Evolutionary conservation across 305 asterid species (phyloP).

Genomic region (Fraxinus velutina): DNA sequence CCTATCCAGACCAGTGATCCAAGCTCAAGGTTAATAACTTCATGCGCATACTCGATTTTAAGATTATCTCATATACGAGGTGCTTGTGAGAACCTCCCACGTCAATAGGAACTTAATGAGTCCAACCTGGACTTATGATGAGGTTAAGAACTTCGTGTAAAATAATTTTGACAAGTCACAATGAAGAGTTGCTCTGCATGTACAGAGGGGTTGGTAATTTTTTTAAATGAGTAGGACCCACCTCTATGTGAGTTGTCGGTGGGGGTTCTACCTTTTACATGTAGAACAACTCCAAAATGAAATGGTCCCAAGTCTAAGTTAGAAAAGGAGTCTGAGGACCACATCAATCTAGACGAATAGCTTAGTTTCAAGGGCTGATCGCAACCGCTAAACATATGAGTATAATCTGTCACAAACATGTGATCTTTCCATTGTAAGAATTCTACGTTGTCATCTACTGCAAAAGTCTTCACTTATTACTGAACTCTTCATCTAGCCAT

Average conservation of each 20-base stretch:
- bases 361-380: not conserved
- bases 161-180: not conserved
- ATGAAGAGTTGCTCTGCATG: not conserved
- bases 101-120: not conserved
- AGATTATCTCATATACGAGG: not conserved
- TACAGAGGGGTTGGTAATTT: too few relatives aligned
- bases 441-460: not conserved
- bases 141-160: not conserved
- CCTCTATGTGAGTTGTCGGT: too few relatives aligned
- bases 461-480: not conserved
- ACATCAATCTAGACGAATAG: not conserved
- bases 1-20: not conserved
- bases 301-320: not conserved
- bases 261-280: too few relatives aligned
- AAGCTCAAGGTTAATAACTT: not conserved
- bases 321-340: not conserved
- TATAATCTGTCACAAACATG: not conserved
- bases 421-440: not conserved
- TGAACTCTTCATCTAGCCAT: not conserved
- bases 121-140: not conserved
- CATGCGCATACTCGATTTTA: not conserved
- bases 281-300: not conserved
- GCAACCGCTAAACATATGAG: not conserved
- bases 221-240: too few relatives aligned
- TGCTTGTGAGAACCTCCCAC: not conserved